phyloP scores from a whole-genome alignment of 768 basidiomycete species.

The Lepiota venenata region DNA sequence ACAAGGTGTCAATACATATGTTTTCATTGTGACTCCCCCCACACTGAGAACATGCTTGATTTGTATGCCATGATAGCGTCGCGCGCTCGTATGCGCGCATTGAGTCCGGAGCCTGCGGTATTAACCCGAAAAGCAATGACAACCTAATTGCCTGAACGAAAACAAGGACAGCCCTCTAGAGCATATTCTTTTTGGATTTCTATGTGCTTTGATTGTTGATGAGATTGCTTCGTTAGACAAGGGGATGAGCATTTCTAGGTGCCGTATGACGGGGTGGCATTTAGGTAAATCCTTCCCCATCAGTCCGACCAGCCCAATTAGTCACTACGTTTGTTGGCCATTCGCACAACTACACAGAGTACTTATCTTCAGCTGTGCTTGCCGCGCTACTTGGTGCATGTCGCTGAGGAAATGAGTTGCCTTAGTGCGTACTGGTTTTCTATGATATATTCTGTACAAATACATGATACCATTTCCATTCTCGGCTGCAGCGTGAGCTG shows the following conservation, averaged over 20 bases:
- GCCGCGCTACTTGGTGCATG: no score
- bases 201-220: neutral
- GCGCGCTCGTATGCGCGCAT: neutral
- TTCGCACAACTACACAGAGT: no score
- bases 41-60: neutral
- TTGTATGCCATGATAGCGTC: neutral
- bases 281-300: neutral
- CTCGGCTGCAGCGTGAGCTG: no score
- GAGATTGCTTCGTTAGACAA: neutral
- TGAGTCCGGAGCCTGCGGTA: neutral
- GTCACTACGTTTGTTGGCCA: conserved; percentile 1
- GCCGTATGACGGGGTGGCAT: neutral
- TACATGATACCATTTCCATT: no score
- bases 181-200: neutral
- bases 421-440: no score
- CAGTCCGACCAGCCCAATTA: conserved; percentile 3
- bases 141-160: conserved; percentile 8
- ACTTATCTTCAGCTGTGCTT: no score
- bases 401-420: no score
- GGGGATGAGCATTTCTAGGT: conserved; percentile 5
- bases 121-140: neutral
- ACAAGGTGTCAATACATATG: conserved; percentile 3
- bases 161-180: neutral
- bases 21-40: neutral
- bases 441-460: no score